Evolutionary conservation across 805 yeast genomes (phyloP), one percentile per base, ranked within the genome.

Genomic region (Suhomyces kilbournensis): DNA sequence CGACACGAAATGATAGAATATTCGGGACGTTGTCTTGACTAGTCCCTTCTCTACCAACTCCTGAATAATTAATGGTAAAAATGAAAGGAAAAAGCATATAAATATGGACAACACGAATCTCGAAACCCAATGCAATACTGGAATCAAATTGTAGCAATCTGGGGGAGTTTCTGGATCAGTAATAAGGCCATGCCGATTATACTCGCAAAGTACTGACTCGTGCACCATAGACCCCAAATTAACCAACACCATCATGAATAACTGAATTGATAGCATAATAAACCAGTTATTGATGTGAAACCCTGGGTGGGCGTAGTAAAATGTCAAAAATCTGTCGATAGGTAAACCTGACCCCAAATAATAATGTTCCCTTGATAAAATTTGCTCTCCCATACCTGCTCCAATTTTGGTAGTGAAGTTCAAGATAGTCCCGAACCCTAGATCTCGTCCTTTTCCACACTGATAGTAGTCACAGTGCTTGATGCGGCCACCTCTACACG

Each of bases 331-430:
- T 47, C 97, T 72, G 66, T 93, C 97, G 44, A 92, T 77, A 2
- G 97, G 96, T 50, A 93, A 74, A 60, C 85, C 90, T 2, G 97
- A 90, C 1, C 98, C 97, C 54, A 93, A 69, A 68, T 89, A 90
- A 67, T 86, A 93, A 69, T 92, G 90, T 63, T 93, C 98, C 62
- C 98, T 79, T 5, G 97, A 90, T 32, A 93, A 71, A 68, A 92
- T 80, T 68, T 93, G 98, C 66, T 93, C 98, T 7, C 98, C 98
- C 98, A 93, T 93, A 48, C 98, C 98, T 43, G 97, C 94, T 2
- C 98, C 98, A 65, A 93, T 92, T 71, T 93, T 93, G 2, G 97
- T 87, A 0, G 97, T 93, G 74, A 93, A 93, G 65, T 92, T 93
- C 59, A 93, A 75, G 58, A 93, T 91, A 0, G 97, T 89, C 1